Evolutionary conservation across 805 yeast species (phyloP).

Genomic region (Suhomyces xylopsoci): DNA sequence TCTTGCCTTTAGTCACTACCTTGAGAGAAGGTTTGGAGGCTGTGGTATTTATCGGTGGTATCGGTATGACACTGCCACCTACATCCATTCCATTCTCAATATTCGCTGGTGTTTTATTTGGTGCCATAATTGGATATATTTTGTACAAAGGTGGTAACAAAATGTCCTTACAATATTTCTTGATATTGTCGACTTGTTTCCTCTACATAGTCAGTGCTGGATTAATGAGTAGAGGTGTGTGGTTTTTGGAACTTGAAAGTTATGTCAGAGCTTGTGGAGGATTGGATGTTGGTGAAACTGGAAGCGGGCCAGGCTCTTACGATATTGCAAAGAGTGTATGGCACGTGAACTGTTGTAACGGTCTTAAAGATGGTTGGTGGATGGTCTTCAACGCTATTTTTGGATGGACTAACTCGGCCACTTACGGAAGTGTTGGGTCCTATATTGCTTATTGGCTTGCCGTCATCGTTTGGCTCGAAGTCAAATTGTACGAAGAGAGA

Average conservation of each 20-base stretch:
- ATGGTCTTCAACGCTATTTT: slow-evolving; percentile 44
- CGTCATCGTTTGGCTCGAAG: slow-evolving; percentile 29
- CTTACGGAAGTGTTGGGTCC: slow-evolving; percentile 40
- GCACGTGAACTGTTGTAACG: slow-evolving; percentile 49
- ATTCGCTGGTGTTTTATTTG: slow-evolving; percentile 26
- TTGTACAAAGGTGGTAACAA: slow-evolving; percentile 42
- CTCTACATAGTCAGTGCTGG: slow-evolving; percentile 45
- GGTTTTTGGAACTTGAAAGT: slow-evolving; percentile 41
- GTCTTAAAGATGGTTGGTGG: slow-evolving; percentile 45
- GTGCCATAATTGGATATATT: slow-evolving; percentile 31
- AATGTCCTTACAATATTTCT: slow-evolving; percentile 40
- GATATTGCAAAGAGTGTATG: slow-evolving; percentile 39
- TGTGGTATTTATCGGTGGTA: slow-evolving; percentile 42
- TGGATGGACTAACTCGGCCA: slow-evolving; percentile 48
- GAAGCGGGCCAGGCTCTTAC: slow-evolving; percentile 46
- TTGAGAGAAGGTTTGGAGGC: slow-evolving; percentile 35
- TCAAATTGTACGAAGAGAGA: slow-evolving; percentile 34
- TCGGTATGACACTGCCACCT: slow-evolving; percentile 36
- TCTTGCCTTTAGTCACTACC: slow-evolving; percentile 26
- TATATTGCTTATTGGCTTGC: slow-evolving; percentile 38
- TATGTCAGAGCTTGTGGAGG: slow-evolving; percentile 40
- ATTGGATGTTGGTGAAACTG: slow-evolving; percentile 42
- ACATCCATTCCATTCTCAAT: slow-evolving; percentile 33
- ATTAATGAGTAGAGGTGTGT: slow-evolving; percentile 41
- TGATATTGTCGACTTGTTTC: slow-evolving; percentile 38